Percentiles rank a stretch among this genome's conserved stretches.
Evolutionary conservation across 176 grass and related monocot genomes (phyloP).

Genomic region (Musa itinerans): DNA sequence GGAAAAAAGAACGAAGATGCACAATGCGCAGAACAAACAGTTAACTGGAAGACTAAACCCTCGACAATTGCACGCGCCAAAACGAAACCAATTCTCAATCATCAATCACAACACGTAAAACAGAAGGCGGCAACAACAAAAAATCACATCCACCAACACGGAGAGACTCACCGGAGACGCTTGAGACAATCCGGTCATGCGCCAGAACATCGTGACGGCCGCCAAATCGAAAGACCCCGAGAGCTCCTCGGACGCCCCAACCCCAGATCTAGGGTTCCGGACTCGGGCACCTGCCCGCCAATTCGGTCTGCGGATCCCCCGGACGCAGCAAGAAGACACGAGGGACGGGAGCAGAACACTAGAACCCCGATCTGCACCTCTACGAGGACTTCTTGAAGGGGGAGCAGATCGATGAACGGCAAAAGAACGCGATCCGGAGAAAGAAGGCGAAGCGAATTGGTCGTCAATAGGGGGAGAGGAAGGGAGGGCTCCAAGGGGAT

Average conservation of each 20-base stretch:
- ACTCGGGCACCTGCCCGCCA: too few species aligned
- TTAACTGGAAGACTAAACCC: too few species aligned
- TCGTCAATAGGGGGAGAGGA: too few species aligned
- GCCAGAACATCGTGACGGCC: constrained; percentile 86
- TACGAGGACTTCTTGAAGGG: not conserved
- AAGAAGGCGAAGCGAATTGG: not conserved
- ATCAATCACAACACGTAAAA: not conserved
- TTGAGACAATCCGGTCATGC: constrained; percentile 62
- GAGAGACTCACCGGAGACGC: constrained; percentile 61
- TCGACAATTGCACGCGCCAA: not conserved
- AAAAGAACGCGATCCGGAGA: not conserved
- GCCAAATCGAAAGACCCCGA: constrained; percentile 1
- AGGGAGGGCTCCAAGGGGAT: too few species aligned
- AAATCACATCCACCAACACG: not conserved
- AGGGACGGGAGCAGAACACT: not conserved
- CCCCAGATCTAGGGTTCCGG: constrained; percentile 27
- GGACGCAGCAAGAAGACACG: not conserved
- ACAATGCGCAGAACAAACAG: too few species aligned
- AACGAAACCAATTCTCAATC: not conserved
- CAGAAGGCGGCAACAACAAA: not conserved
- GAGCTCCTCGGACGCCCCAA: not conserved
- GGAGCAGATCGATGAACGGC: not conserved
- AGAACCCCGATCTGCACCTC: not conserved
- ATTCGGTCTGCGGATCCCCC: not conserved
- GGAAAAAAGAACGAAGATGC: too few species aligned